Evolutionary conservation across 148 eudicot species (phyloP), one percentile per base, ranked within the genome.

Genomic region (Silene conica): DNA sequence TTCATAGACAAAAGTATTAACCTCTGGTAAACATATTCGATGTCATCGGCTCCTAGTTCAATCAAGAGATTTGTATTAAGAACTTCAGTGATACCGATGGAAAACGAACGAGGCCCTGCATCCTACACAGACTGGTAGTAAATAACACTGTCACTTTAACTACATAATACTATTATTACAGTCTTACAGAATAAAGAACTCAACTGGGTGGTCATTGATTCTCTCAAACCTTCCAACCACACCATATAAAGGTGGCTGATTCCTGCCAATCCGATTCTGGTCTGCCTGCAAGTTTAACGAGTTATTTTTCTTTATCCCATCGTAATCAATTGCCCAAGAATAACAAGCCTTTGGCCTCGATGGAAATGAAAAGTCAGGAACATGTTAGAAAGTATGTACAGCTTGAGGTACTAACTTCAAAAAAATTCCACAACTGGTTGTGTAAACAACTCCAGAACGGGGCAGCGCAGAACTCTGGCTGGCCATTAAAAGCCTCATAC

Each of bases 201-300:
- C 89, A 86, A 94, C 97, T 84, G 98, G 97, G 81, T 94, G 97
- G 80, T 94, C 89, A 74, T 94, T 94, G 73, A 94, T 94, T 80
- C 98, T 82, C 61, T 91, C 91, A 79, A 31, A 31, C 34, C 34
- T 31, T 2, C 34, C 34, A 31, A 31, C 34, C 34, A 31, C 34
- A 31, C 34, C 87, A 81, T 88, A 94, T 61, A 91, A 88, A 16
- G 98, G 97, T 46, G 88, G 82, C 78, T 94, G 97, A 68, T 88
- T 83, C 77, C 97, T 81, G 50, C 85, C 82, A 45, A 91, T 83
- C 57, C 97, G 81, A 79, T 89, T 94, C 84, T 84, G 85, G 75
- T 94, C 98, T 61, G 97, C 89, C 98, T 93, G 87, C 67, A 72
- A 41, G 28, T 26, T 26, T 26, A 26, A 26, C 2, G 28, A 26